Evolutionary conservation across 2,329 filamentous ascomycete species (phyloP).

Genomic region (Pseudophaeomoniella oleicola): DNA sequence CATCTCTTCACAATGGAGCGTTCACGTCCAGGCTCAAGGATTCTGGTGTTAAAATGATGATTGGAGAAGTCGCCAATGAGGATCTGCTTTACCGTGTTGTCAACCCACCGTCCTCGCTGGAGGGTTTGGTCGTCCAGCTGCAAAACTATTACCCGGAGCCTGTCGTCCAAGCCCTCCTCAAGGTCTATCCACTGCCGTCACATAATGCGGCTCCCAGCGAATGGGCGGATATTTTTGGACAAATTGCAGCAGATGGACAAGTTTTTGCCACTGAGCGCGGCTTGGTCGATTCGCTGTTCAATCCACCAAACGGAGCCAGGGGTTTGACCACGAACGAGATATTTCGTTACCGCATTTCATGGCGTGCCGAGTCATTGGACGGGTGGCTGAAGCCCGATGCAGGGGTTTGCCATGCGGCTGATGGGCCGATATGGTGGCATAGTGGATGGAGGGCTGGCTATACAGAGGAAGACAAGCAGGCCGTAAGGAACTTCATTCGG

Average conservation of each 20-base stretch:
- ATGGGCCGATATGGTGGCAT: slow-evolving; percentile 12
- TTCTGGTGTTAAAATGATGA: slow-evolving; percentile 21
- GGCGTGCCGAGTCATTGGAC: slow-evolving; percentile 11
- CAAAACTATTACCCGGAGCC: slow-evolving; percentile 29
- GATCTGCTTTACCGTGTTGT: slow-evolving; percentile 28
- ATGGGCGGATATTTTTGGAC: slow-evolving; percentile 25
- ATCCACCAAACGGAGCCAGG: slow-evolving; percentile 3
- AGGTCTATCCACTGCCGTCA: slow-evolving; percentile 20
- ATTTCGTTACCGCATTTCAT: slow-evolving; percentile 12
- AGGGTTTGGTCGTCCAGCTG: slow-evolving; percentile 22
- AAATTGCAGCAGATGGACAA: slow-evolving; percentile 26
- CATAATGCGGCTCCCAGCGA: slow-evolving; percentile 15
- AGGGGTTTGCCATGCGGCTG: slow-evolving; percentile 10
- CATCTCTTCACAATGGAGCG: slow-evolving; percentile 20
- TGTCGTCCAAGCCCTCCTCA: slow-evolving; percentile 21
- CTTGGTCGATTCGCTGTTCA: slow-evolving; percentile 15
- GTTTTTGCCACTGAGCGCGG: slow-evolving; percentile 23
- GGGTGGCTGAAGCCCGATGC: slow-evolving; percentile 9
- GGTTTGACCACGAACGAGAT: slow-evolving; percentile 5
- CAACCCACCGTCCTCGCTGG: slow-evolving; percentile 21
- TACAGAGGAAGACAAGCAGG: slow-evolving; percentile 7
- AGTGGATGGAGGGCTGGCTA: slow-evolving; percentile 10
- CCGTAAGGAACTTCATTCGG: slow-evolving; percentile 7
- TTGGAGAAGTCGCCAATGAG: slow-evolving; percentile 30
- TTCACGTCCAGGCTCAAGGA: slow-evolving; percentile 24